These are phyloP conservation scores for Stylonectria norvegica DNA, from an alignment of 2,329 filamentous ascomycete genomes.

Conservation along the genomic window DNA sequence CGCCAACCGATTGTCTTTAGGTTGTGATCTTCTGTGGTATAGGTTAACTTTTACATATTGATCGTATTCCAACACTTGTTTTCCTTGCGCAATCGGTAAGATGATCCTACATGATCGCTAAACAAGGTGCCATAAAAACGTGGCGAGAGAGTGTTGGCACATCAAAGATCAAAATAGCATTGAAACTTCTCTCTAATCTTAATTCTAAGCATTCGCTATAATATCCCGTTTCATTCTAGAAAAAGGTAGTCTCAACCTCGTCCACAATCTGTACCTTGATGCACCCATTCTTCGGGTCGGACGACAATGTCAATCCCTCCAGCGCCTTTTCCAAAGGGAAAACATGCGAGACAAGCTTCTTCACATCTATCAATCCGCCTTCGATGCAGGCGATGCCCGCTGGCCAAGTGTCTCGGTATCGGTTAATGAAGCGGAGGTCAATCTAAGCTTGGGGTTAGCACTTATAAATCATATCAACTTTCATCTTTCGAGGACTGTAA, in stretches of 20 bases:
- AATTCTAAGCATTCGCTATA: constrained; percentile 8
- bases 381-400: constrained; percentile 59
- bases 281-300: constrained; percentile 32
- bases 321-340: constrained; percentile 60
- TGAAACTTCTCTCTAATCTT: too few species aligned
- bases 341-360: constrained; percentile 56
- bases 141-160: too few species aligned
- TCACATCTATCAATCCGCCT: constrained; percentile 58
- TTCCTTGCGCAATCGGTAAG: too few species aligned
- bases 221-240: constrained; percentile 13
- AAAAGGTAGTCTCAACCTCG: constrained; percentile 23
- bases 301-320: constrained; percentile 42
- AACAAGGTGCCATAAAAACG: too few species aligned
- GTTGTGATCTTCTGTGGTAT: too few species aligned
- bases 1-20: too few species aligned
- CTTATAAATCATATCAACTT: background rate
- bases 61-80: too few species aligned
- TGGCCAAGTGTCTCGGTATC: constrained; percentile 68
- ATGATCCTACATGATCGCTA: too few species aligned
- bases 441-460: constrained; percentile 37
- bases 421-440: constrained; percentile 66
- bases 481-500: background rate
- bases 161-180: too few species aligned
- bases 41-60: too few species aligned
- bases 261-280: constrained; percentile 38